Percentiles rank a stretch among this genome's conserved stretches.
Conservation (phyloP, 805 yeast species). For the Hanseniaspora jakobsenii region DNA sequence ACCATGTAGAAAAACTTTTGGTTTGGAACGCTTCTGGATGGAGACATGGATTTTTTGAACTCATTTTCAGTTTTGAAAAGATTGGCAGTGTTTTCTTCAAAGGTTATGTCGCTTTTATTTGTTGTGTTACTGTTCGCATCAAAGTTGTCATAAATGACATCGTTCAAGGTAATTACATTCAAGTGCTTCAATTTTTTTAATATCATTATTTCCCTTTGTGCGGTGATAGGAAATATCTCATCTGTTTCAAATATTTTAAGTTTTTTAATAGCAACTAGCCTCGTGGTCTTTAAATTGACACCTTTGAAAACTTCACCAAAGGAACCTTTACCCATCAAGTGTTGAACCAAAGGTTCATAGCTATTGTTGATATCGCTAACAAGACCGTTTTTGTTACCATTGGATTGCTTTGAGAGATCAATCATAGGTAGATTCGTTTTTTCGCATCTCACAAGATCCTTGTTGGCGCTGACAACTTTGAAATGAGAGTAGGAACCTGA, state of each 20-base stretch:
- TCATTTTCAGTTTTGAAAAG: constrained; percentile 14
- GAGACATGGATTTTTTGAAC: constrained; percentile 6
- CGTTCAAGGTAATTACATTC: constrained; percentile 66
- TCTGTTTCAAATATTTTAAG: constrained; percentile 42
- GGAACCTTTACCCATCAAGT: constrained; percentile 69
- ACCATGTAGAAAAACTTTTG: constrained; percentile 61
- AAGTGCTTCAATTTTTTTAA: constrained; percentile 56
- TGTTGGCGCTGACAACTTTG: constrained; percentile 8
- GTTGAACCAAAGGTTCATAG: constrained; percentile 13
- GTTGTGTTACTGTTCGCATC: constrained; percentile 17
- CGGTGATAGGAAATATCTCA: constrained; percentile 80
- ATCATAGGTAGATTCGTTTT: constrained; percentile 5
- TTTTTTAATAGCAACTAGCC: constrained; percentile 79
- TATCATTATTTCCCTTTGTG: constrained; percentile 80
- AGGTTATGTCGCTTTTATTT: not conserved
- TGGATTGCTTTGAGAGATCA: constrained; percentile 1
- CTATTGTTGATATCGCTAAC: constrained; percentile 2
- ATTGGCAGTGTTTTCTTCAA: constrained; percentile 8
- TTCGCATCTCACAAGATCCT: constrained; percentile 1
- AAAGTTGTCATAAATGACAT: constrained; percentile 53
- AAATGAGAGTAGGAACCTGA: constrained; percentile 5
- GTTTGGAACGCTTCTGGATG: constrained; percentile 20
- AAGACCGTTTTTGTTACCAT: constrained; percentile 1
- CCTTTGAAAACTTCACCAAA: constrained; percentile 86
- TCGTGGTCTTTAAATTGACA: constrained; percentile 32